These are phyloP conservation scores for Heliocybe sulcata DNA, from an alignment of 1,284 basidiomycete genomes.

Conservation along the genomic window DNA sequence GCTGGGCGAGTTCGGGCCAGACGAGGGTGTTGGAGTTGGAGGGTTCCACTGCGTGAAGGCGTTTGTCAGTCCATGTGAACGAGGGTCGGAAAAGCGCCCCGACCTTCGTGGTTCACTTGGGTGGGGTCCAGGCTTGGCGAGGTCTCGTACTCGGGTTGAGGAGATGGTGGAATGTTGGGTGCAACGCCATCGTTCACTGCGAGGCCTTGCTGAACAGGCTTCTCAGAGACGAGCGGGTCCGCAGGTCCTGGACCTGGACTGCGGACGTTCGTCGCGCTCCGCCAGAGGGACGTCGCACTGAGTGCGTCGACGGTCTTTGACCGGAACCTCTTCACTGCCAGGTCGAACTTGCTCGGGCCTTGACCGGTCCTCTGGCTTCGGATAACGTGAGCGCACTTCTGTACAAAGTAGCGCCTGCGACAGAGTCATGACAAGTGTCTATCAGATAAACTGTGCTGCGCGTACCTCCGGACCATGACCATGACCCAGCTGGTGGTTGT, in stretches of 20 bases:
- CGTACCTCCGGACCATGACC: slow-evolving; percentile 46
- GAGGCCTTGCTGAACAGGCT: not conserved
- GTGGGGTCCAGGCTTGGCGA: not conserved
- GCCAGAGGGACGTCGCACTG: not conserved
- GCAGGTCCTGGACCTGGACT: not conserved
- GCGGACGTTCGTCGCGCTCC: not conserved
- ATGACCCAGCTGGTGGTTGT: slow-evolving; percentile 46
- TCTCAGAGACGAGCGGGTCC: not conserved
- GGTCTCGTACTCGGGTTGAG: not conserved
- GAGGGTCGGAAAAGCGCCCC: not conserved
- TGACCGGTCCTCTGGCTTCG: slow-evolving; percentile 6
- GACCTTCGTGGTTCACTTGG: not conserved
- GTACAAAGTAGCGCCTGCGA: slow-evolving; percentile 38
- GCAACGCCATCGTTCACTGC: not conserved
- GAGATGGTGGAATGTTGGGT: not conserved
- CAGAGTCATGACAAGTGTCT: not conserved
- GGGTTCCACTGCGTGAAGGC: not conserved
- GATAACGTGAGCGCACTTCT: slow-evolving; percentile 34
- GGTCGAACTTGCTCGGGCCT: not conserved
- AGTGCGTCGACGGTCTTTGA: slow-evolving; percentile 1
- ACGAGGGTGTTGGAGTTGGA: not conserved
- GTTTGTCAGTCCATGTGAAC: not conserved
- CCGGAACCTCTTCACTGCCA: not conserved
- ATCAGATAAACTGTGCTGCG: not conserved
- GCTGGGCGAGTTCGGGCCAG: not conserved